Conservation (phyloP, 306 rosid species). For the Albizia julibrissin region DNA sequence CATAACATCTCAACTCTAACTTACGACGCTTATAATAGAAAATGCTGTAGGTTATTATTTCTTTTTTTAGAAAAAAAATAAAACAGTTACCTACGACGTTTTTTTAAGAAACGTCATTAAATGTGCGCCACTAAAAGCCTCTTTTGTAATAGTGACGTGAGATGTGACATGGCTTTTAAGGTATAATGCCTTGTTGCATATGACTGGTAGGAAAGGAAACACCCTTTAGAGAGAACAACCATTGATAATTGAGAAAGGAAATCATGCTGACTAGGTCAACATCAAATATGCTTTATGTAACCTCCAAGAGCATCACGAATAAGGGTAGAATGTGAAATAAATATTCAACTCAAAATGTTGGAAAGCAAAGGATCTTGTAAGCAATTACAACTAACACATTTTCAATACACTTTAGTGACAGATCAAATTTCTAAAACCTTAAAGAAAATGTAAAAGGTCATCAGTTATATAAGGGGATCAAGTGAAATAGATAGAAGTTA, state of each 20-base stretch:
- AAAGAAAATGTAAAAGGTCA: background rate
- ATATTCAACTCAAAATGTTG: background rate
- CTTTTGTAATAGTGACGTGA: no score
- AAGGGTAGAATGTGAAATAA: background rate
- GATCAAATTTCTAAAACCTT: background rate
- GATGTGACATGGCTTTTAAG: background rate
- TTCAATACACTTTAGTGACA: background rate
- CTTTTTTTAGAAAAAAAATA: no score
- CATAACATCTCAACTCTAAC: no score
- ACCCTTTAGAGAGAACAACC: background rate
- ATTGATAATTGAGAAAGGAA: background rate
- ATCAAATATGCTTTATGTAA: constrained; percentile 1
- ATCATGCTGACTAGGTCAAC: constrained; percentile 4
- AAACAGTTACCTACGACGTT: no score
- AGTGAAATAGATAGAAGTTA: background rate
- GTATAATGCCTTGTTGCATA: constrained; percentile 10
- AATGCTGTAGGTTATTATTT: no score
- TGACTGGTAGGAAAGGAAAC: background rate
- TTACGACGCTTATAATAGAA: no score
- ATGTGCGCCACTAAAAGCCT: no score
- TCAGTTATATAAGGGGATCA: background rate
- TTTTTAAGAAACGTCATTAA: no score
- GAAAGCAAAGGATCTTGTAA: background rate
- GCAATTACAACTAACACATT: background rate
- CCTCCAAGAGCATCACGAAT: background rate